Evolutionary conservation across 208 protist species (phyloP).

Genomic region (Trypanosoma vivax): DNA sequence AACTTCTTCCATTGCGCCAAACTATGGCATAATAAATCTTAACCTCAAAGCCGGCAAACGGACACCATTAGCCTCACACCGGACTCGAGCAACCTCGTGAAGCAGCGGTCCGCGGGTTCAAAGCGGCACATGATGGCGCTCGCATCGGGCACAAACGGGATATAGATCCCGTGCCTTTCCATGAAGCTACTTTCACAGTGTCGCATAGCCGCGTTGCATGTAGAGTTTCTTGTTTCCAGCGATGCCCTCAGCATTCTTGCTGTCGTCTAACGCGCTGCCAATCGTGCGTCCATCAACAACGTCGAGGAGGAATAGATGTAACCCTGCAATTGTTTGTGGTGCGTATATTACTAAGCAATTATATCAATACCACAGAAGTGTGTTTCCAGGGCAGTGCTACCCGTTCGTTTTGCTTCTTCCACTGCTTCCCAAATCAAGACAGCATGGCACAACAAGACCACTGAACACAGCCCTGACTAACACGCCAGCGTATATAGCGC

Average conservation of each 20-base stretch:
- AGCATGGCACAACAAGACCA: slow-evolving; percentile 84
- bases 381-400: slow-evolving; percentile 60
- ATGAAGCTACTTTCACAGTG: slow-evolving; percentile 52
- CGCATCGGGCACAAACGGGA: slow-evolving; percentile 90
- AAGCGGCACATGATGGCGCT: slow-evolving; percentile 93
- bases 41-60: slow-evolving; percentile 81
- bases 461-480: slow-evolving; percentile 83
- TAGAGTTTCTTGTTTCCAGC: slow-evolving; percentile 88
- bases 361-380: slow-evolving; percentile 72
- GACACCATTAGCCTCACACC: slow-evolving; percentile 91
- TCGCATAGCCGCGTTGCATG: slow-evolving; percentile 80
- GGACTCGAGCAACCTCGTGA: slow-evolving; percentile 82
- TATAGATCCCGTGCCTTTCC: slow-evolving; percentile 69
- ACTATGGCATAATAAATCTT: slow-evolving; percentile 88
- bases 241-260: slow-evolving; percentile 88
- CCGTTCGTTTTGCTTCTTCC: slow-evolving; percentile 74
- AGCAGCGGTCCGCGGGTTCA: slow-evolving; percentile 83
- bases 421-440: slow-evolving; percentile 84
- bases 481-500: slow-evolving; percentile 89
- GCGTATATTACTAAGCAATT: slow-evolving; percentile 50
- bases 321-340: slow-evolving; percentile 57
- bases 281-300: slow-evolving; percentile 82
- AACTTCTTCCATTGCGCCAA: slow-evolving; percentile 86
- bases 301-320: slow-evolving; percentile 49
- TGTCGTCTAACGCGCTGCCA: slow-evolving; percentile 89